phyloP scores from a whole-genome alignment of 495 filamentous ascomycete genomes.

The Bombardia bombarda region DNA sequence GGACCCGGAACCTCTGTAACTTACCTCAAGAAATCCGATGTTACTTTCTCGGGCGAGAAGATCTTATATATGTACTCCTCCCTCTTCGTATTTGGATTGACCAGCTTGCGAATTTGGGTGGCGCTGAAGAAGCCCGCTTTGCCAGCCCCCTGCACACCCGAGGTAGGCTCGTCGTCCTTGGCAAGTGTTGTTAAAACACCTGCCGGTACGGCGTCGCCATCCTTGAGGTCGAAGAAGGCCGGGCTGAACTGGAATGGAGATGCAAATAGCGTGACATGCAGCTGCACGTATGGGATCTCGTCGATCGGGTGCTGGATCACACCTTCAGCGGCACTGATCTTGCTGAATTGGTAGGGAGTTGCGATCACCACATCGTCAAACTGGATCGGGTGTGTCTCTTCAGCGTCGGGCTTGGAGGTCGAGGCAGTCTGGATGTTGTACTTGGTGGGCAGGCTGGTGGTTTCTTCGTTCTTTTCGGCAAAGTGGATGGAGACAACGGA shows the following conservation, averaged over 20 bases:
- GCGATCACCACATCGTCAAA: slow-evolving; percentile 82
- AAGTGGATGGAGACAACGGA: slow-evolving; percentile 54
- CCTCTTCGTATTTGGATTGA: slow-evolving; percentile 43
- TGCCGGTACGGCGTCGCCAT: slow-evolving; percentile 49
- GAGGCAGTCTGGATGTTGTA: slow-evolving; percentile 44
- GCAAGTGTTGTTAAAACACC: slow-evolving; percentile 77
- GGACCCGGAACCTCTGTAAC: not conserved
- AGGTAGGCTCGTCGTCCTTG: slow-evolving; percentile 41
- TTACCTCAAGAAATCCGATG: slow-evolving; percentile 51
- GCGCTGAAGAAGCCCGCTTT: slow-evolving; percentile 79
- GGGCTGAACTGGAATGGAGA: slow-evolving; percentile 61
- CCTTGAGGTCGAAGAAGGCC: slow-evolving; percentile 57
- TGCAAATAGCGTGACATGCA: slow-evolving; percentile 86
- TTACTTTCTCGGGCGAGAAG: slow-evolving; percentile 70
- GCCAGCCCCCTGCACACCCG: slow-evolving; percentile 49
- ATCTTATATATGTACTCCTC: slow-evolving; percentile 90
- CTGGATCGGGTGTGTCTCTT: slow-evolving; percentile 24
- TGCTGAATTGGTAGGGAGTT: slow-evolving; percentile 62
- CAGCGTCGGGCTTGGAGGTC: slow-evolving; percentile 16
- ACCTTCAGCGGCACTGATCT: slow-evolving; percentile 39
- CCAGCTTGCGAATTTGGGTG: slow-evolving; percentile 60
- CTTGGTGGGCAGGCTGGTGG: slow-evolving; percentile 20
- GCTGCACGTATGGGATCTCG: slow-evolving; percentile 67
- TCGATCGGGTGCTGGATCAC: slow-evolving; percentile 51
- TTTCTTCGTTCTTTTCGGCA: slow-evolving; percentile 18